phyloP scores from a whole-genome alignment of 2,329 filamentous ascomycete genomes.

The Piedraia hortae region DNA sequence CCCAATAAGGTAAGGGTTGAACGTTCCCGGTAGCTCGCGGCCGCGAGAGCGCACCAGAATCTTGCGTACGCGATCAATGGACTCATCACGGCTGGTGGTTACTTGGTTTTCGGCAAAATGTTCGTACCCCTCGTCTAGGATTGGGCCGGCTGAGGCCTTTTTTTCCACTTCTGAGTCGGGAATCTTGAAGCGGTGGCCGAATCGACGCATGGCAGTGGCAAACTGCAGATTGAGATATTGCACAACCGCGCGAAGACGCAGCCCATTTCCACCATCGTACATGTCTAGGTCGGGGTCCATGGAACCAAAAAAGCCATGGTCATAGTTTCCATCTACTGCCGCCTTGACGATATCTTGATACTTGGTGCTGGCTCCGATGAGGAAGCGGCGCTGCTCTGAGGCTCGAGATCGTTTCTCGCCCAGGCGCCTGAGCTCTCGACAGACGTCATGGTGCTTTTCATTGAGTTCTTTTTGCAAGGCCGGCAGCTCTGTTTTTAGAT shows the following conservation, averaged over 20 bases:
- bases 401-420: conserved; percentile 21
- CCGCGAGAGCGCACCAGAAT: conserved; percentile 22
- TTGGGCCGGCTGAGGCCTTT: conserved; percentile 1
- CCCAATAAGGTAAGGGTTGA: conserved; percentile 29
- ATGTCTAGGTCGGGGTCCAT: conserved; percentile 3
- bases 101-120: conserved; percentile 4
- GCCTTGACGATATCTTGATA: conserved; percentile 20
- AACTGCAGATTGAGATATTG: conserved; percentile 25
- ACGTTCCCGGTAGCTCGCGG: conserved; percentile 31
- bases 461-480: conserved; percentile 11
- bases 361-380: conserved; percentile 19
- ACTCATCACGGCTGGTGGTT: conserved; percentile 12
- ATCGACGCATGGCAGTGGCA: conserved; percentile 15
- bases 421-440: conserved; percentile 17
- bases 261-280: conserved; percentile 9
- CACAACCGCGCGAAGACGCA: conserved; percentile 25
- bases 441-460: conserved; percentile 7
- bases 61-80: conserved; percentile 30
- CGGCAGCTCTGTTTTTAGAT: conserved; percentile 14
- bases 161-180: conserved; percentile 6
- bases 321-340: conserved; percentile 26
- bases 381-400: conserved; percentile 21
- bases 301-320: conserved; percentile 23
- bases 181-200: conserved; percentile 18
- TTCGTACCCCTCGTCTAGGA: conserved; percentile 3